A percentile compares a stretch with the other conserved stretches of the same genome.
Conservation (phyloP, 768 basidiomycete genomes). For the Coprinopsis sp. region DNA sequence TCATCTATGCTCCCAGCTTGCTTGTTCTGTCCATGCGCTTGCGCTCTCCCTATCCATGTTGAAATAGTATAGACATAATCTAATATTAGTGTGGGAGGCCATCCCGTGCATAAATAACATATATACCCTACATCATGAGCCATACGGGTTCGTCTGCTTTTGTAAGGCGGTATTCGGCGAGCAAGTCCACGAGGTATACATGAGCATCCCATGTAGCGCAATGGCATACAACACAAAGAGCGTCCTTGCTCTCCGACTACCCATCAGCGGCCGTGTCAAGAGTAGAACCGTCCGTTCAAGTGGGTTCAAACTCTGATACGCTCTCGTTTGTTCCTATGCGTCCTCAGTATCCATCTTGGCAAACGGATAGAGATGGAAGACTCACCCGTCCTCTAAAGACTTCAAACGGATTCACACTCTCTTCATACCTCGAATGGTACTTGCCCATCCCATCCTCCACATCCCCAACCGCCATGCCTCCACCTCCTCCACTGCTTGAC, state of each 20-base stretch:
- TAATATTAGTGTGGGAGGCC: constrained; percentile 2
- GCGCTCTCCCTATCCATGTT: too few relatives aligned
- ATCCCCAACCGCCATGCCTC: constrained; percentile 2
- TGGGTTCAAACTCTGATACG: constrained; percentile 86
- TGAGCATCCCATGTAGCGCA: constrained; percentile 72
- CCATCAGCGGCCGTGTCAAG: constrained; percentile 80
- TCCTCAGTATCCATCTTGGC: constrained; percentile 1
- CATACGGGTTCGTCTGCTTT: constrained; percentile 47
- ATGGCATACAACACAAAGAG: constrained; percentile 87
- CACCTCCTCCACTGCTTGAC: not conserved
- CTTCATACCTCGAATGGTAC: constrained; percentile 90
- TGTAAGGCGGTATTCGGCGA: constrained; percentile 48
- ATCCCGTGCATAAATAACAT: too few relatives aligned
- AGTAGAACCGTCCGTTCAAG: constrained; percentile 84
- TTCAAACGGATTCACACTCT: constrained; percentile 98
- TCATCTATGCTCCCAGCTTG: too few relatives aligned
- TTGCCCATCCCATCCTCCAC: constrained; percentile 74
- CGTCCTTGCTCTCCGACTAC: constrained; percentile 84
- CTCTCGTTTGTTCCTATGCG: constrained; percentile 85
- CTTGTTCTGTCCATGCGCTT: too few relatives aligned
- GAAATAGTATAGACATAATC: constrained; percentile 6
- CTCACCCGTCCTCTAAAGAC: constrained; percentile 92
- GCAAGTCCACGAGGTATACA: constrained; percentile 77
- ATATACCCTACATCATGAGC: constrained; percentile 21
- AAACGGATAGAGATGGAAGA: constrained; percentile 15